Conservation (phyloP, 192 early-diverging fungal genomes). For the Glomus cerebriforme region DNA sequence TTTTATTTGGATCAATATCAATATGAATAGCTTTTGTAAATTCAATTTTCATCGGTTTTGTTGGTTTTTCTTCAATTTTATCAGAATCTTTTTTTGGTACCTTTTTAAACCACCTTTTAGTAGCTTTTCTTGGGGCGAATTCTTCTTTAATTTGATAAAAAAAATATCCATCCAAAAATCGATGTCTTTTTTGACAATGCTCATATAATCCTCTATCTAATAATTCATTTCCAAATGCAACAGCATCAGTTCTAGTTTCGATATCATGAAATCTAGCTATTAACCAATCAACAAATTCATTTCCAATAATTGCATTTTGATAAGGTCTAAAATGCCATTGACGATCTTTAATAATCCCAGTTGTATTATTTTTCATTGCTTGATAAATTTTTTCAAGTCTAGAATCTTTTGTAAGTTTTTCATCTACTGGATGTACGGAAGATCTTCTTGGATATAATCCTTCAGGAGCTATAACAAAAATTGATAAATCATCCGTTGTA, state of each 20-base stretch:
- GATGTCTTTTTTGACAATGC: conserved; percentile 60
- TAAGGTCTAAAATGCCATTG: conserved; percentile 87
- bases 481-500: conserved; percentile 46
- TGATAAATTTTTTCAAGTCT: conserved; percentile 58
- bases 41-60: conserved; percentile 38
- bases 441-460: conserved; percentile 12
- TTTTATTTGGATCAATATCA: conserved; percentile 81
- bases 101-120: conserved; percentile 53
- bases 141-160: conserved; percentile 77
- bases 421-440: neutral
- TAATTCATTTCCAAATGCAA: conserved; percentile 76
- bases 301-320: conserved; percentile 73
- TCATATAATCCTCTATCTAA: conserved; percentile 73
- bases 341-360: conserved; percentile 73
- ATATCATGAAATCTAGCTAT: conserved; percentile 75
- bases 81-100: conserved; percentile 35
- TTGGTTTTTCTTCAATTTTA: neutral
- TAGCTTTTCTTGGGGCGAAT: conserved; percentile 45
- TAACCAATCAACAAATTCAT: conserved; percentile 88
- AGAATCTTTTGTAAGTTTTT: conserved; percentile 41
- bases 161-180: conserved; percentile 87
- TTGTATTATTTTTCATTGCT: conserved; percentile 69
- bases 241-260: conserved; percentile 72
- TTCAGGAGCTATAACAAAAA: conserved; percentile 37
- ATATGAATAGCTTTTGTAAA: conserved; percentile 73